Base-by-base conservation (phyloP, 1,284 basidiomycete species). In the Sporisorium scitamineum region DNA sequence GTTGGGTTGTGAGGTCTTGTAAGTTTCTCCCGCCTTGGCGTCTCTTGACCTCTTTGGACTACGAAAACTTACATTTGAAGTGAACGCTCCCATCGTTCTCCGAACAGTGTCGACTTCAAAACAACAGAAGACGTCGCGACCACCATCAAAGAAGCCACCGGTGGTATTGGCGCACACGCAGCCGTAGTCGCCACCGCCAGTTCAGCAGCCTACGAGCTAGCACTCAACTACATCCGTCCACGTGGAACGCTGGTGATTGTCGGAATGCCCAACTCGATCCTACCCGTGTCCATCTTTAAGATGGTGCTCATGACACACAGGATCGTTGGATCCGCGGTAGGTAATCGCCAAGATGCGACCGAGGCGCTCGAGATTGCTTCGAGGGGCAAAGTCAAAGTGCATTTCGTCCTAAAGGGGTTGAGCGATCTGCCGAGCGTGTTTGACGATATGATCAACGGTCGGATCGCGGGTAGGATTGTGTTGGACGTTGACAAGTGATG, bases 241-340 rank as follows among this genome's bases (percentile, higher is more conserved):
- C 91, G 39, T 87, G 89, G 39, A 90, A 92, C 27, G 3, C 87
- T 94, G 61, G 92, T 94, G 88, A 90, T 89, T 37, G 91, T 93
- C 41, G 92, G 92, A 41, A 86, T 93, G 14, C 90, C 89, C 9
- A 86, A 89, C 37, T 89, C 90, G 0, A 88, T 85, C 29, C 86
- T 93, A 14, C 87, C 90, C n/a, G 89, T 90, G 0, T 89, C 90
- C 31, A 91, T 94, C 76, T 94, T 93, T 88, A 92, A 89, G 87
- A 77, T 70, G 50, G 83, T 83, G n/a, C 61, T 79, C 16, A 59
- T 90, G 86, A 89, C 87, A 78, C 90, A 92, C 78, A 89, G 87
- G 70, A 91, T 93, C 82, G 87, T 90, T 61, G 92, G 92, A 7
- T 91, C 91, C 2, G 93, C 93, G 81, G 92, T 94, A 53, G 92